A percentile compares a stretch with the other conserved stretches of the same genome.
These are phyloP conservation scores for Sugiyamaella novakii DNA, from an alignment of 1,139 yeast species.

Conservation along the genomic window DNA sequence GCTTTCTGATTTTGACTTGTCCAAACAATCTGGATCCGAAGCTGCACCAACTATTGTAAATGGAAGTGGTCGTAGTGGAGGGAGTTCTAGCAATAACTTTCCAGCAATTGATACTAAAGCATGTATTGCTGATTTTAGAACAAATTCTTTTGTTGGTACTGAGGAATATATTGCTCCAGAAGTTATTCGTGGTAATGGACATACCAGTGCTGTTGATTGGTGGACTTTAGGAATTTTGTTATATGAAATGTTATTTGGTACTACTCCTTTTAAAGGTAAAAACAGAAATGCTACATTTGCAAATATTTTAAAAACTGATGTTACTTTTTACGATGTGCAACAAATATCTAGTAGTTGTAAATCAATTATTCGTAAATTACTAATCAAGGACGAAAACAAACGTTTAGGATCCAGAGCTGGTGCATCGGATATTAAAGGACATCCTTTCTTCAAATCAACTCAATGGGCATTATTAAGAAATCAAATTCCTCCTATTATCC, in stretches of 20 bases:
- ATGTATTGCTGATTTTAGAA: constrained; percentile 92
- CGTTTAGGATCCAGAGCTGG: constrained; percentile 90
- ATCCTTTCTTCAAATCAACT: constrained; percentile 83
- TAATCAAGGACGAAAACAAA: constrained; percentile 85
- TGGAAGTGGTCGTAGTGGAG: constrained; percentile 36
- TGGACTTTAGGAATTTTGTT: constrained; percentile 95
- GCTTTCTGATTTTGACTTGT: constrained; percentile 94
- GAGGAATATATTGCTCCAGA: constrained; percentile 99
- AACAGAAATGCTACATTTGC: constrained; percentile 88
- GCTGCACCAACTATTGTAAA: constrained; percentile 50
- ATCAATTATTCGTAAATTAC: constrained; percentile 71
- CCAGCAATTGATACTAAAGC: constrained; percentile 81
- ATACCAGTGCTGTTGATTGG: constrained; percentile 98
- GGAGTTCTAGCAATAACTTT: constrained; percentile 35
- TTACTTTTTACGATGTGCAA: constrained; percentile 62
- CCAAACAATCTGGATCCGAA: constrained; percentile 78
- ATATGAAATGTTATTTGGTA: constrained; percentile 92
- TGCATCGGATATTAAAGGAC: constrained; percentile 90
- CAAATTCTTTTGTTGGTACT: constrained; percentile 97
- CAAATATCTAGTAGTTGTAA: constrained; percentile 75
- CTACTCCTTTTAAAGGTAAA: constrained; percentile 93
- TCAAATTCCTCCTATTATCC: constrained; percentile 93
- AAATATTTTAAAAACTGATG: constrained; percentile 81
- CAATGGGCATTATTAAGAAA: constrained; percentile 95
- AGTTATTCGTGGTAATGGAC: constrained; percentile 95